Conservation (phyloP, 2,329 filamentous ascomycete genomes). For the Emergomyces pasteurianus region DNA sequence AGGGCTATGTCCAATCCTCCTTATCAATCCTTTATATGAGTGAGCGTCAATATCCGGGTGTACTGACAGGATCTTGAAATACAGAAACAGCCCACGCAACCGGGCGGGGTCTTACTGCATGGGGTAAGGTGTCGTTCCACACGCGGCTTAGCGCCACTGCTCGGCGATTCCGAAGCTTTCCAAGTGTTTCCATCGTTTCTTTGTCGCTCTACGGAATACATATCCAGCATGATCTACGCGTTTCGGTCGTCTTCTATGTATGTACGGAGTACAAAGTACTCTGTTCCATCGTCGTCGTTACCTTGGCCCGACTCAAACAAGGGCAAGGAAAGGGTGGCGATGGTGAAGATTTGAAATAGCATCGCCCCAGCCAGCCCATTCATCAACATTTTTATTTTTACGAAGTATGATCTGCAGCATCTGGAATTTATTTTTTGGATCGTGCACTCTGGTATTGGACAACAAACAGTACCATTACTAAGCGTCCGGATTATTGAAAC, state of each 20-base stretch:
- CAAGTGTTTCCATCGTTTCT: conserved; percentile 6
- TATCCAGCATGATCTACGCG: conserved; percentile 3
- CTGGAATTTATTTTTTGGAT: not conserved
- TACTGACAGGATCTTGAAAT: not conserved
- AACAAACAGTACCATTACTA: not conserved
- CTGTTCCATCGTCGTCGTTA: not conserved
- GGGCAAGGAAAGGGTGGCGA: too few relatives aligned
- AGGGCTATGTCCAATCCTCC: not conserved
- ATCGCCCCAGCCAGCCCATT: too few relatives aligned
- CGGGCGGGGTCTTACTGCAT: conserved; percentile 11
- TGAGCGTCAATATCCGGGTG: not conserved
- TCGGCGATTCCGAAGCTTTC: conserved; percentile 11
- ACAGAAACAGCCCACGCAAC: not conserved
- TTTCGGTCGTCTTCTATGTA: conserved; percentile 7
- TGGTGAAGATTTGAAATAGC: too few relatives aligned
- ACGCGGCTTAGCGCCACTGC: conserved; percentile 6
- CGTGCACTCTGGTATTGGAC: not conserved
- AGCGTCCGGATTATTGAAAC: not conserved
- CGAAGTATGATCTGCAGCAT: not conserved
- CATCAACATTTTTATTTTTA: too few relatives aligned
- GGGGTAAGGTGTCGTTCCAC: conserved; percentile 3
- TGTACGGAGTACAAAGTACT: too few relatives aligned
- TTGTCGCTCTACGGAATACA: not conserved
- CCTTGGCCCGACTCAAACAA: not conserved
- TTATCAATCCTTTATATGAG: not conserved